Evolutionary conservation across 208 protist genomes (phyloP), one percentile per base, ranked within the genome.

Genomic region (Crithidia fasciculata): DNA sequence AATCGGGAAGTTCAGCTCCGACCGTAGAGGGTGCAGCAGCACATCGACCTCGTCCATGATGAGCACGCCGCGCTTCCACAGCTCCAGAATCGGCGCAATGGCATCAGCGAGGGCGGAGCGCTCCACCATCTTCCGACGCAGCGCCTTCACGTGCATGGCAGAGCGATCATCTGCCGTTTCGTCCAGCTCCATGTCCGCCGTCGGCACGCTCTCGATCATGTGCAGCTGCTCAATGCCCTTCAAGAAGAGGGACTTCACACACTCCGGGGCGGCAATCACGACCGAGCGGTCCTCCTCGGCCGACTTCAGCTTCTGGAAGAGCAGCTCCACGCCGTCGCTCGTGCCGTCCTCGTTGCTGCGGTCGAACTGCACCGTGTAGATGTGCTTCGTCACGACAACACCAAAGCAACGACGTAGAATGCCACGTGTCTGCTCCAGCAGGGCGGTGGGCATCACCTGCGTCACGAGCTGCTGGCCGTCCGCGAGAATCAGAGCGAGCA

Each of bases 1-100:
- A 78, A 98, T 98, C 13, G 97, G 97, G 83, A 98, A 99, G 83
- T 99, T 99, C 53, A 99, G 88, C 83, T 99, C 97, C 0, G 91
- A 97, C 52, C 95, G 95, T 50, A 99, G 90, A 43, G 97, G 97
- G 74, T 98, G 95, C 54, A 99, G 84, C 41, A 99, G 85, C 44
- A 98, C 87, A 78, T 99, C 97, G 9, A 99, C 95, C 67, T 97
- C 95, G 78, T 98, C 96, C 91, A 98, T 96, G 41, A 98, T 95
- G 13, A 97, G 81, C 45, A 96, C 92, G 10, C 95, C 94, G 43
- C 82, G 76, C 50, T 86, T 74, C 90, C 93, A 97, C 56, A 98
- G 76, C 41, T 95, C 72, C 16, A 98, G 66, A 55, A 98, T 95
- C 37, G 89, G 81, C 52, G 81, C 81, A 54, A 95, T 86, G 45